phyloP scores from a whole-genome alignment of 108 stramenopile genomes.

The Hondaea fermentalgiana region DNA sequence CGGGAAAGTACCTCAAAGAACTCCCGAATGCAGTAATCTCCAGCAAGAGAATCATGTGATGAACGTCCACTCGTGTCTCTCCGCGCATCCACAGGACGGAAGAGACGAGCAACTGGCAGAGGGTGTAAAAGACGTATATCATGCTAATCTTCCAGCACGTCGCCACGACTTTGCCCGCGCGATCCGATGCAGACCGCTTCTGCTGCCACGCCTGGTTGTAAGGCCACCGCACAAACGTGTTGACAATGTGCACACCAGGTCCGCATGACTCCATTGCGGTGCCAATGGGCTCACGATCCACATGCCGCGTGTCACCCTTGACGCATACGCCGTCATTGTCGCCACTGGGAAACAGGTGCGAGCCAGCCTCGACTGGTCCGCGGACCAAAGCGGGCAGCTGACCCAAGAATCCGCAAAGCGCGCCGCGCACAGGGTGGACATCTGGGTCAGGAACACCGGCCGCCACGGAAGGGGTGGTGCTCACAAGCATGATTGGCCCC shows the following conservation, averaged over 20 bases:
- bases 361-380: not conserved
- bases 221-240: not conserved
- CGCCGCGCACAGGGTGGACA: not conserved
- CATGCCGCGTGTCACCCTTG: not conserved
- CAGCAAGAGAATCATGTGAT: not conserved
- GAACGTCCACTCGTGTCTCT: not conserved
- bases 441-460: not conserved
- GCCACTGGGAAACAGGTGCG: not conserved
- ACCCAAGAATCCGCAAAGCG: not conserved
- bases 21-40: not conserved
- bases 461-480: not conserved
- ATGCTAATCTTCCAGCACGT: not conserved
- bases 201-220: not conserved
- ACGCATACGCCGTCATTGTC: not conserved
- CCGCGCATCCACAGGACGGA: too few relatives aligned
- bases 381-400: not conserved
- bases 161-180: not conserved
- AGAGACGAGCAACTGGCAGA: not conserved
- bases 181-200: not conserved
- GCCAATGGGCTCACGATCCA: not conserved
- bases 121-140: not conserved
- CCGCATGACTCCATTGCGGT: slow-evolving; percentile 10
- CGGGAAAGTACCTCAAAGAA: not conserved
- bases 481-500: not conserved
- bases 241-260: not conserved